Evolutionary conservation across 2,329 filamentous ascomycete species (phyloP), one percentile per base, ranked within the genome.

Genomic region (Fusarium coffeatum): DNA sequence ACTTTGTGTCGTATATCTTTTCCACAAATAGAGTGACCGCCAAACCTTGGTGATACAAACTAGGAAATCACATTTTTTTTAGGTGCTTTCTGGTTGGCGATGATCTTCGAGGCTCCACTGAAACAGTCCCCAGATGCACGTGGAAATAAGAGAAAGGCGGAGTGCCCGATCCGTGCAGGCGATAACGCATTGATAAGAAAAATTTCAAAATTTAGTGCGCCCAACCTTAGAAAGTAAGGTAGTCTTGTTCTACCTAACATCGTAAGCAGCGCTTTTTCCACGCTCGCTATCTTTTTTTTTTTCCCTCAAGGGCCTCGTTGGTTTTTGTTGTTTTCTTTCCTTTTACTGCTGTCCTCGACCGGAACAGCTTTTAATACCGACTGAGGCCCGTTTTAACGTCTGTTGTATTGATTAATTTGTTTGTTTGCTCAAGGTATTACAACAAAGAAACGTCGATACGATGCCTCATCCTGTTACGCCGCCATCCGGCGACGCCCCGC

Each of bases 381-480:
- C 46, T 28, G 73, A 75, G 73, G 73, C 70, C 66, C 60, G 40
- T 51, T 48, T 57, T 54, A 20, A 50, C 23, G 8, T 22, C 23
- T n/a, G 40, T 45, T 13, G 42, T 28, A 30, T 41, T 48, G 30
- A 45, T 40, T 20, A 15, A 25, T 55, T 54, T 60, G 43, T 43
- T 51, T 34, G 40, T 45, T 32, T 27, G 22, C 48, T 15, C 48
- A 51, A 37, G 48, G 48, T 34, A 18, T 27, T 48, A 48, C 55
- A 55, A 65, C 27, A 57, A 56, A 55, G 47, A 68, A 50, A 60
- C 43, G 42, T 53, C 54, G 57, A 62, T 62, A 76, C 73, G 69
- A 85, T 85, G 83, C 83, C 83, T 83, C 83, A 85, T 74, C 82
- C 82, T 66, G 79, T 84, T 68, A 80, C 83, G 73, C 83, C 84